phyloP scores from a whole-genome alignment of 306 rosid species.

The Vigna mungo region DNA sequence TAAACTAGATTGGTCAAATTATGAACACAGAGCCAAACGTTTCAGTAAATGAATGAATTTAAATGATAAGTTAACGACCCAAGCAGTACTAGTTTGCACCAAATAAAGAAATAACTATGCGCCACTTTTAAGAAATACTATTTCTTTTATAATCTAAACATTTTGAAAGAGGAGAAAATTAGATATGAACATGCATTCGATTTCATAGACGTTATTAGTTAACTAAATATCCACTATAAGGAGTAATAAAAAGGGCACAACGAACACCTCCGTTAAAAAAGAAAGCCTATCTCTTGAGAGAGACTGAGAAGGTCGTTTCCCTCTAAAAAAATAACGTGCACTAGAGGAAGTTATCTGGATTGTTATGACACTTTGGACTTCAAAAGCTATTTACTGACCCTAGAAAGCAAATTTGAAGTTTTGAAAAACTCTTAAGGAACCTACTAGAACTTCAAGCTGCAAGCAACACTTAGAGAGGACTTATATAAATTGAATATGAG shows the following conservation, averaged over 20 bases:
- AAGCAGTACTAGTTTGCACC: slow-evolving; percentile 21
- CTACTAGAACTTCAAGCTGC: slow-evolving; percentile 9
- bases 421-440: slow-evolving; percentile 9
- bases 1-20: slow-evolving; percentile 23
- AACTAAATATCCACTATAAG: neutral
- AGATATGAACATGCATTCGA: neutral
- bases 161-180: slow-evolving; percentile 25
- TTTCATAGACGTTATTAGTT: neutral
- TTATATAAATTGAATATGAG: neutral
- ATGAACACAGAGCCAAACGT: slow-evolving; percentile 26
- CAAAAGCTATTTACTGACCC: slow-evolving; percentile 13
- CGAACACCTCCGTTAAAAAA: neutral
- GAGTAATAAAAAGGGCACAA: neutral
- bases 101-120: slow-evolving; percentile 25
- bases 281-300: neutral
- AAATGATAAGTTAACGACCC: neutral
- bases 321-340: neutral
- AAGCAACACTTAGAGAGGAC: slow-evolving; percentile 10
- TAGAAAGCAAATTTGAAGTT: slow-evolving; percentile 6
- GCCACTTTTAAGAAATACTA: neutral
- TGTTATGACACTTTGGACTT: slow-evolving; percentile 33
- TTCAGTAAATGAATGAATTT: neutral
- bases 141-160: slow-evolving; percentile 21
- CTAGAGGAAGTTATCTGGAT: slow-evolving; percentile 14
- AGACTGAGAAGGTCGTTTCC: too few species aligned